Evolutionary conservation across 2,329 filamentous ascomycete species (phyloP).

Genomic region (Myriosclerotinia curreyana): DNA sequence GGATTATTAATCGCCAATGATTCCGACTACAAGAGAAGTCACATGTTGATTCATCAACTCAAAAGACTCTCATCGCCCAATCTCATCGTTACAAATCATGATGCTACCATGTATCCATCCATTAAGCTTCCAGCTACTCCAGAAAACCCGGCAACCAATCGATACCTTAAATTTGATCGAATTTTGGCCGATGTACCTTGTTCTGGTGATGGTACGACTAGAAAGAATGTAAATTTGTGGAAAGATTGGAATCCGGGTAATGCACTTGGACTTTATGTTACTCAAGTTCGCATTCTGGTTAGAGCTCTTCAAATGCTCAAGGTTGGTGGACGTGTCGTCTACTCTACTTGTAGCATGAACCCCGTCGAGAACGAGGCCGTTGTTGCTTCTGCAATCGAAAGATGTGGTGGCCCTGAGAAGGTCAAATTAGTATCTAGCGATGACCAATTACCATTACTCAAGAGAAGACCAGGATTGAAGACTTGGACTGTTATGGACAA

Average conservation of each 20-base stretch:
- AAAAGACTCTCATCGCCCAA: conserved; percentile 97
- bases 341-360: conserved; percentile 99
- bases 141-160: conserved; percentile 53
- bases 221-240: conserved; percentile 94
- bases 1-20: conserved; percentile 95
- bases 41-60: conserved; percentile 96
- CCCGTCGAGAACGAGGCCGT: conserved; percentile 96
- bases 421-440: conserved; percentile 84
- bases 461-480: conserved; percentile 72
- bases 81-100: conserved; percentile 94
- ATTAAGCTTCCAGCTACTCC: conserved; percentile 71
- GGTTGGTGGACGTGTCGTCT: conserved; percentile 89
- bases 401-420: conserved; percentile 79
- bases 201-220: conserved; percentile 87
- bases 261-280: conserved; percentile 80
- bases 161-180: conserved; percentile 93
- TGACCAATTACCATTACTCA: conserved; percentile 70
- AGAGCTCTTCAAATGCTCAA: conserved; percentile 95
- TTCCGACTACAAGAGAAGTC: conserved; percentile 91
- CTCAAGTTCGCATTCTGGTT: conserved; percentile 85
- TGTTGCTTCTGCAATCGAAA: conserved; percentile 79
- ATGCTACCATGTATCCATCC: conserved; percentile 91
- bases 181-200: conserved; percentile 96
- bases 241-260: conserved; percentile 90
- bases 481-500: conserved; percentile 93